These are phyloP conservation scores for Penicillium sp. DNA, from an alignment of 2,329 filamentous ascomycete genomes.

Conservation along the genomic window DNA sequence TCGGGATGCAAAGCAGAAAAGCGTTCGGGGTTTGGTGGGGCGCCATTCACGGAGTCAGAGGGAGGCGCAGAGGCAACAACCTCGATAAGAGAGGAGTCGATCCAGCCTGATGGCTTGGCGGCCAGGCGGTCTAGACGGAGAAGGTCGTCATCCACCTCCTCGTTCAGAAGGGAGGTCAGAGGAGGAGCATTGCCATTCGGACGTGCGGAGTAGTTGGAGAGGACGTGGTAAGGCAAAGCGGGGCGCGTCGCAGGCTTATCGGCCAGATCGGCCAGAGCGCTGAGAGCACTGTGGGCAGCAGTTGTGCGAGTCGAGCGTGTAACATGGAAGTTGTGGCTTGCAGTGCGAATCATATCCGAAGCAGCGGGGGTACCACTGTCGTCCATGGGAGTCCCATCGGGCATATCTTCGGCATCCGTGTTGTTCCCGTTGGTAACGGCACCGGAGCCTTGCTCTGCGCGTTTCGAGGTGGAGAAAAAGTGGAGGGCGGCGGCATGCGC, in stretches of 20 bases:
- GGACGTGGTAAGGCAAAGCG: conserved; percentile 47
- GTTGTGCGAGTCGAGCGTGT: conserved; percentile 55
- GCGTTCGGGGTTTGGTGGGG: conserved; percentile 33
- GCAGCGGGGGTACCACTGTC: conserved; percentile 43
- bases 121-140: conserved; percentile 42
- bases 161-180: conserved; percentile 45
- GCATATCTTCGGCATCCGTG: conserved; percentile 41
- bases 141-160: conserved; percentile 49
- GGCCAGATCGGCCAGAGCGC: conserved; percentile 57
- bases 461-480: conserved; percentile 58
- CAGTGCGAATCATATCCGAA: conserved; percentile 61
- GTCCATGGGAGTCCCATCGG: conserved; percentile 40
- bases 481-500: conserved; percentile 60
- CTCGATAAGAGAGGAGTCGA: conserved; percentile 44
- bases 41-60: conserved; percentile 28
- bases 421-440: conserved; percentile 41
- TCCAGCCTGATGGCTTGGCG: conserved; percentile 39
- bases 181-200: conserved; percentile 46
- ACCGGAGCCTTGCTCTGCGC: conserved; percentile 42
- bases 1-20: conserved; percentile 46
- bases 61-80: conserved; percentile 34
- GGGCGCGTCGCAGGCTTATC: conserved; percentile 49
- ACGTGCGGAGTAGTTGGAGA: conserved; percentile 47
- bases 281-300: conserved; percentile 52
- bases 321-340: conserved; percentile 57